A percentile compares a stretch with the other conserved stretches of the same genome.
These are phyloP conservation scores for Tubosaeta sp. DNA, from an alignment of 768 basidiomycete species.

Conservation along the genomic window DNA sequence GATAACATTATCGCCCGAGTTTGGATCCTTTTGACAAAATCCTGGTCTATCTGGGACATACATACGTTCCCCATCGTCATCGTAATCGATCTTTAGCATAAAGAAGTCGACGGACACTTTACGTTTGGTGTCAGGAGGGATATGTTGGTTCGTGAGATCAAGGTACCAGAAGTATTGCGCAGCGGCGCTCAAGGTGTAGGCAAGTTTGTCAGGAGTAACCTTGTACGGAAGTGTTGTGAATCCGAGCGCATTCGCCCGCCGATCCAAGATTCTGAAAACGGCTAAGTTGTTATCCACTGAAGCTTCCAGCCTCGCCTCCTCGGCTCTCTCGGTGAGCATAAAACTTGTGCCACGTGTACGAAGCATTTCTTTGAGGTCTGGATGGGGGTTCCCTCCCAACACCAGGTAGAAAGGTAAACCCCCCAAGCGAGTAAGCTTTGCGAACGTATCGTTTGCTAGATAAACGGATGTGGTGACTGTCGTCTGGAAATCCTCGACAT, in stretches of 20 bases:
- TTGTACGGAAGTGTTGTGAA: neutral
- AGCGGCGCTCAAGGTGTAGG: slow-evolving; percentile 9
- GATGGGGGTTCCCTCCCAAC: neutral
- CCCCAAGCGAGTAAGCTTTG: slow-evolving; percentile 1
- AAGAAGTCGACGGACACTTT: slow-evolving; percentile 13
- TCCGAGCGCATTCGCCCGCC: slow-evolving; percentile 1
- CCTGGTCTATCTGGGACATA: neutral
- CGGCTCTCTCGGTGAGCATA: neutral
- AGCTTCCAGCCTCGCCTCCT: slow-evolving; percentile 4
- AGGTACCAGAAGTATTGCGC: slow-evolving; percentile 23
- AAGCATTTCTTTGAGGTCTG: neutral
- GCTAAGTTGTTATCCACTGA: neutral
- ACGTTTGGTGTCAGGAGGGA: neutral
- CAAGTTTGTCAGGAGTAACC: neutral
- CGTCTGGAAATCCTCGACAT: slow-evolving; percentile 14
- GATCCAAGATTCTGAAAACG: slow-evolving; percentile 4
- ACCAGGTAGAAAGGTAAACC: slow-evolving; percentile 1
- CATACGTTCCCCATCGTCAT: neutral
- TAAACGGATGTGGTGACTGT: neutral
- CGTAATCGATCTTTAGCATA: neutral
- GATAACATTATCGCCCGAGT: slow-evolving; percentile 1
- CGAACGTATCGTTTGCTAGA: neutral
- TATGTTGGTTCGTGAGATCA: slow-evolving; percentile 3
- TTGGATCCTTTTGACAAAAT: slow-evolving; percentile 1
- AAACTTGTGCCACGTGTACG: neutral